Base-by-base conservation (phyloP, 2,329 filamentous ascomycete genomes). In the Pezicula neosporulosa region DNA sequence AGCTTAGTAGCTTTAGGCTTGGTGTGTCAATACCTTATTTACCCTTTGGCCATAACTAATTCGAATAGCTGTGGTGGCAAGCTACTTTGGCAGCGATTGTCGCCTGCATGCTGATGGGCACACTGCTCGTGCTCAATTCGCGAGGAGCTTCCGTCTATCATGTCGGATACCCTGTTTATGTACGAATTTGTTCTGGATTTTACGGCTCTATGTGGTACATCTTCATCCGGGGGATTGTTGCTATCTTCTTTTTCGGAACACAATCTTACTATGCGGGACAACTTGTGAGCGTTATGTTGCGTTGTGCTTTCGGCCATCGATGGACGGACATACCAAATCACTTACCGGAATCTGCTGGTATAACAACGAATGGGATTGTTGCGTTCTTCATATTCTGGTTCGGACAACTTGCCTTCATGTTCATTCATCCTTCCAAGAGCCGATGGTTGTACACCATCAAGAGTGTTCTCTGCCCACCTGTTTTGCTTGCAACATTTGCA, bases 251-350 rank as follows among this genome's bases (percentile, higher is more conserved):
- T 83, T 83, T 85, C 51, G 80, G 81, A 0, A 83, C 86, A 39
- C 81, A 85, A 56, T 81, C 78, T 39, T 80, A 80, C 57, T 83
- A 83, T 55, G 82, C 82, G 0, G 81, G 76, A 0, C 77, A 78
- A 28, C 66, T 65, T 52, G 62, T 70, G 35, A 68, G 66, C 2
- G 63, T 66, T 48, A 71, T 75, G 53, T 60, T 74, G 21, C 67
- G 65, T 4, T 68, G 71, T 18, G 68, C 70, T 45, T 82, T 50
- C 21, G 70, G 69, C 0, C 56, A 60, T 21, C 58, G 57, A 2
- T 73, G 70, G 69, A 51, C 67, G 1, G 62, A 66, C 30, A 65
- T 80, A 33, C 68, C 71, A 6, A 81, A 81, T 56, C 67, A 70
- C n/a, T 71, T 80, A 1, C 74, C 75, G 0, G 65, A 63, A 5